phyloP scores from a whole-genome alignment of 352 stramenopile species.

The Phytophthora brassicae region DNA sequence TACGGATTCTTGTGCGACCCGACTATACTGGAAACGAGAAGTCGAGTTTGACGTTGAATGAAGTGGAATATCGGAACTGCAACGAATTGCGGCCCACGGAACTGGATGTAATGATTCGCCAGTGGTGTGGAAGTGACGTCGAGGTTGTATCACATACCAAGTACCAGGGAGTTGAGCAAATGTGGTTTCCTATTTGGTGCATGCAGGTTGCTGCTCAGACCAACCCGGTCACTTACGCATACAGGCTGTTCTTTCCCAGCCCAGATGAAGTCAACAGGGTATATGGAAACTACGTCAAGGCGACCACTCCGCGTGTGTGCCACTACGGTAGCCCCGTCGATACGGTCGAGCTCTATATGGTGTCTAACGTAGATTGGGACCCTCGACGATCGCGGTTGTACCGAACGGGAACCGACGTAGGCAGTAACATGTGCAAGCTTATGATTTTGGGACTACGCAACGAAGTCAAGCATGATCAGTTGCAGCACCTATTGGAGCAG shows the following conservation, averaged over 20 bases:
- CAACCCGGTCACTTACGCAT: background rate
- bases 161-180: background rate
- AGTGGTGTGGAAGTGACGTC: background rate
- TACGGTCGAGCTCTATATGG: background rate
- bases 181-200: background rate
- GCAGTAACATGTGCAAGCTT: background rate
- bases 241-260: background rate
- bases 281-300: background rate
- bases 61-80: background rate
- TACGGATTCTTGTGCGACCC: background rate
- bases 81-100: background rate
- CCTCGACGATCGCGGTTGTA: background rate
- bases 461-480: background rate
- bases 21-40: background rate
- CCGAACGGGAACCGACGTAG: background rate
- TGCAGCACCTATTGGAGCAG: background rate
- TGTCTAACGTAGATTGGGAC: background rate
- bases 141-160: background rate
- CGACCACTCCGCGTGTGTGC: background rate
- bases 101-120: background rate
- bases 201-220: background rate
- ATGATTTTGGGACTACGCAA: conserved; percentile 1
- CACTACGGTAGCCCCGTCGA: background rate
- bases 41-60: background rate
- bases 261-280: background rate